Base-by-base conservation (phyloP, 345 rosid genomes). In the Sisymbrium irio region DNA sequence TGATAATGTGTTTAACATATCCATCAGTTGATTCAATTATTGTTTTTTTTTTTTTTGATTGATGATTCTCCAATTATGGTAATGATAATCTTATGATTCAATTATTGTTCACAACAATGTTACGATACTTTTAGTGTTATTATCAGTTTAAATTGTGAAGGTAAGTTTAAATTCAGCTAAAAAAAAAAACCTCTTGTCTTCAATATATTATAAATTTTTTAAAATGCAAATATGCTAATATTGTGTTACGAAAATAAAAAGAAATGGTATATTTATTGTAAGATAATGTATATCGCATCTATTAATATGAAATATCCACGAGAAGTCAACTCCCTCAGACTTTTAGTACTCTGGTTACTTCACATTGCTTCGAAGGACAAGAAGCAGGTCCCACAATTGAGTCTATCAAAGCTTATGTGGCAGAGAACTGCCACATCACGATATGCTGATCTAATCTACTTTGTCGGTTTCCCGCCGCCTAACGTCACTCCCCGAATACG, bases 381-480 rank as follows among this genome's bases (percentile, higher is more conserved):
- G 3, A 39, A 27, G 20, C 14, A 51, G 67, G 76, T 17, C 69
- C 69, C n/a, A 41, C 19, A 12, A 7, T 19, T 9, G 37, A 56
- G 18, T 27, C 14, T 25, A 12, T 30, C 37, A 6, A 65, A 27
- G 28, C 70, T 53, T 33, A 76, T 40, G 58, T 76, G 79, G 69
- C 58, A 62, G 2, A n/a, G 3, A 33, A 2, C 1, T 32, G 66
- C 72, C 80, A 78, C 63, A 3, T 59, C 77, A 72, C 1, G 6
- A 35, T 28, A 49, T 10, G 12, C 58, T 72, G 57, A 61, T 45
- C 15, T 67, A 59, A 78, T 40, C 67, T 66, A 49, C 36, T 60
- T 51, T 60, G 78, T 67, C 70, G 3, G 0, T 41, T 33, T 65
- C 18, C 0, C 65, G 81, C 81, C 81, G 81, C 81, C 81, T 73